Evolutionary conservation across 2,329 filamentous ascomycete species (phyloP).

Genomic region (Verticillium nubilum): DNA sequence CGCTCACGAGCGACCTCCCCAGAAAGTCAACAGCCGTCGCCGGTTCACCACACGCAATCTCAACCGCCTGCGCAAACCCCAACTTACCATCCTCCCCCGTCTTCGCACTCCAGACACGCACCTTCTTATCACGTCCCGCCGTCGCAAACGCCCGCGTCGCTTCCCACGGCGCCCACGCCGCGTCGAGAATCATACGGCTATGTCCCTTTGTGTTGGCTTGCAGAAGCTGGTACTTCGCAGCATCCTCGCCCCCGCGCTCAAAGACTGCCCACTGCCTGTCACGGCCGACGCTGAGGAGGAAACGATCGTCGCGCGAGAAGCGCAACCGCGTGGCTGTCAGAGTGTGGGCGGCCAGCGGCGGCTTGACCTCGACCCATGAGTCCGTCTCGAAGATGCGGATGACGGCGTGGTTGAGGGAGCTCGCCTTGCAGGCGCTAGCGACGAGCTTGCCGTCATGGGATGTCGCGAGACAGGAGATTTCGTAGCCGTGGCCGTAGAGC

Average conservation of each 20-base stretch:
- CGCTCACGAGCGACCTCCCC: conserved; percentile 19
- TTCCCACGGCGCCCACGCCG: conserved; percentile 66
- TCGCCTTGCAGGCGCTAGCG: conserved; percentile 90
- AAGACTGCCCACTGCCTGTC: conserved; percentile 92
- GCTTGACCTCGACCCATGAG: conserved; percentile 81
- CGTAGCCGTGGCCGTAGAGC: conserved; percentile 95
- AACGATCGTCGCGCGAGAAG: conserved; percentile 70
- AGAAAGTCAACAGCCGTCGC: conserved; percentile 70
- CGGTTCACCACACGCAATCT: conserved; percentile 50
- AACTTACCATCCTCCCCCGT: conserved; percentile 20
- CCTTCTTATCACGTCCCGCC: conserved; percentile 80
- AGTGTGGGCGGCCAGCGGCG: conserved; percentile 76
- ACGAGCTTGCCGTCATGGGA: conserved; percentile 70
- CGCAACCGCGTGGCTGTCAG: conserved; percentile 78
- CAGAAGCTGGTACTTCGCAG: conserved; percentile 47
- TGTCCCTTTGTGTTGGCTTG: conserved; percentile 78
- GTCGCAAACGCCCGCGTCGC: conserved; percentile 64
- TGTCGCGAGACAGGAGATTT: conserved; percentile 81
- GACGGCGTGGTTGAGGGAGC: conserved; percentile 88
- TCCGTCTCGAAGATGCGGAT: conserved; percentile 85
- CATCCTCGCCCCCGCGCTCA: conserved; percentile 36
- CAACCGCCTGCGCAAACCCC: conserved; percentile 46
- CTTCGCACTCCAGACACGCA: conserved; percentile 61
- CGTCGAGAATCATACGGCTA: conserved; percentile 85
- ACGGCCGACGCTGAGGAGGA: conserved; percentile 80